A percentile compares a stretch with the other conserved stretches of the same genome.
Evolutionary conservation across 306 rosid species (phyloP).

Genomic region (Luffa acutangula): DNA sequence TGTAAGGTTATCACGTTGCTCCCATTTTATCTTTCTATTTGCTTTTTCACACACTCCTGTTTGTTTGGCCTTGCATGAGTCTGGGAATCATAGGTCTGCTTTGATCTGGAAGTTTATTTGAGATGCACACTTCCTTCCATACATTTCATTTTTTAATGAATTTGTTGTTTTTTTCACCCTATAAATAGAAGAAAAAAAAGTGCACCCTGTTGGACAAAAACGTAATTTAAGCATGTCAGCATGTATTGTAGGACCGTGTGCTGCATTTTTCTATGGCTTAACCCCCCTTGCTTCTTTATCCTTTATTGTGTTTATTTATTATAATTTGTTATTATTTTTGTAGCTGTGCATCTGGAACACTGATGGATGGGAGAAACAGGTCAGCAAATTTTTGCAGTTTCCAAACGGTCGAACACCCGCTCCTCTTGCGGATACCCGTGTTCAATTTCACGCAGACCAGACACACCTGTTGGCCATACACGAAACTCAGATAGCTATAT

Average conservation of each 20-base stretch:
- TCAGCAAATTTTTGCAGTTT: constrained; percentile 58
- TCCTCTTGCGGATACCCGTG: constrained; percentile 80
- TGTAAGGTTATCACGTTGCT: background rate
- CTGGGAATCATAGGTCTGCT: background rate
- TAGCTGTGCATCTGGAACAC: constrained; percentile 97
- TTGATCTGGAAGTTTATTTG: background rate
- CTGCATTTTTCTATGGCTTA: too few species aligned
- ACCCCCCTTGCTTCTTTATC: background rate
- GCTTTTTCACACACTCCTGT: background rate
- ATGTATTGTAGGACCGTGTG: background rate
- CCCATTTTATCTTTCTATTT: background rate
- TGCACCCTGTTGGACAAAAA: background rate
- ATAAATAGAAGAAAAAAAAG: background rate
- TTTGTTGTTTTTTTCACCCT: background rate
- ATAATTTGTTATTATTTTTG: constrained; percentile 4
- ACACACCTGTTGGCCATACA: constrained; percentile 80
- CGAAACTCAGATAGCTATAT: constrained; percentile 93
- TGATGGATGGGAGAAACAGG: constrained; percentile 92
- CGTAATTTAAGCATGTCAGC: background rate
- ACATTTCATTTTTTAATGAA: background rate
- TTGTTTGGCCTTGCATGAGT: background rate
- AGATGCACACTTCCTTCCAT: background rate
- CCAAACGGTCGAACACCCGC: constrained; percentile 61
- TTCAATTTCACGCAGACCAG: constrained; percentile 92
- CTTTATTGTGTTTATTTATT: background rate